Evolutionary conservation across 331 rosid species (phyloP), one percentile per base, ranked within the genome.

Genomic region (Acacia pycnantha): DNA sequence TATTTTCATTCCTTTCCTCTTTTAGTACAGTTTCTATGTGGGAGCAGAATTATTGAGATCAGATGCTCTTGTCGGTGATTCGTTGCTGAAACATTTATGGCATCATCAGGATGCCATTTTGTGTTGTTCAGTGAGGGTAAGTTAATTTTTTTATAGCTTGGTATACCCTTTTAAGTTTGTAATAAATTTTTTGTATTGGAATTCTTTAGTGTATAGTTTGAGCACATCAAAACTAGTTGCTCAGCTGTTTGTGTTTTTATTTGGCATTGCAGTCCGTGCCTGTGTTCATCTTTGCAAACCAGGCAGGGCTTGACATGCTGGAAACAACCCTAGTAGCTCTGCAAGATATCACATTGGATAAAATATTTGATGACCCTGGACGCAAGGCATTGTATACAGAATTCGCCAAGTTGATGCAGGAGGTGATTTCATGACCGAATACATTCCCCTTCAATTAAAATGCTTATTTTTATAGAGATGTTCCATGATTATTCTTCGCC

Each of bases 241-340:
- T 12, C 0, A 33, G 3, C 8, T n/a, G 16, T 27, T 26, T 15
- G 59, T 67, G 73, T 56, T 27, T 77, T 62, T 77, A 6, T 44
- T 50, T 74, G 73, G 50, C 46, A 22, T 74, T 43, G 81, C 95
- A 96, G 99, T 74, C 95, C 0, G 33, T 83, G 85, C 99, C 97
- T 0, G 94, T 94, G 48, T 96, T 96, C 84, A 90, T 89, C 71
- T 96, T 96, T 43, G 97, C 97, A 27, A 96, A 96, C 84, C 97
- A 96, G 88, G 92, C 97, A 1, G 99, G 97, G 51, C 97, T 96
- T 9, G 98, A 96, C 88, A 96, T 94, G 99, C 82, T 96, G 84
- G 98, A 96, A 82, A 96, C 98, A 13, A 92, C 97, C 10, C 84
- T 94, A 26, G 94, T 96, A 43, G 93, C 98, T 41, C 84, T 96